Base-by-base conservation (phyloP, 2,329 filamentous ascomycete genomes). In the Shiraia bambusicola region DNA sequence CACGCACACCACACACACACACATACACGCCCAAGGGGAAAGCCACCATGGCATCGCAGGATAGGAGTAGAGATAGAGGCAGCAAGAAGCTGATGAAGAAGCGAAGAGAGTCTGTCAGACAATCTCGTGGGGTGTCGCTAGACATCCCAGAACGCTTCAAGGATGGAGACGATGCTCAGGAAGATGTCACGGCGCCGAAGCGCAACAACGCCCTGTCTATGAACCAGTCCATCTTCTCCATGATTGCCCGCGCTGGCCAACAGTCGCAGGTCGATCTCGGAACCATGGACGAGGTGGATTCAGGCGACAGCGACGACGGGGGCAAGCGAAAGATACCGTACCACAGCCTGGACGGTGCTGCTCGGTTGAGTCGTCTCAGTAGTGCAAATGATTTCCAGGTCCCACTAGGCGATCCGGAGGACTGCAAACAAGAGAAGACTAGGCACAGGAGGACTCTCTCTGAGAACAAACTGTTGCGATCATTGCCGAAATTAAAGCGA, bases 171-270 rank as follows among this genome's bases (percentile, higher is more conserved):
- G 81, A 83, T 66, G 76, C 74, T 4, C 73, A 84, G 13, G 76
- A 82, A 28, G 82, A 84, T 61, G 78, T 79, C 46, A 80, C 79
- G 11, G 79, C 79, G 36, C 75, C 78, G 2, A 76, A 74, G 54
- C 58, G 51, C 40, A 67, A 70, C 37, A 70, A 73, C 30, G 63
- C 73, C 34, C 71, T 76, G 47, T 88, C 90, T 61, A 88, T 95
- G 83, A 93, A 95, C 69, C 91, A 95, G 75, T 94, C 88, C 52
- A 84, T 97, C 40, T 95, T 96, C 67, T 90, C 89, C 39, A 81
- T 97, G 71, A 91, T 97, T 54, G 88, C 91, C 6, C 88, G 89
- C 12, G 89, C 89, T 27, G 88, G 90, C 6, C 90, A 88, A 27
- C 83, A 82, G 45, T 91, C 88, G 22, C 83, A 82, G 45, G 84